These are phyloP conservation scores for Picea glauca DNA, from an alignment of 75 land plant species.

Conservation along the genomic window DNA sequence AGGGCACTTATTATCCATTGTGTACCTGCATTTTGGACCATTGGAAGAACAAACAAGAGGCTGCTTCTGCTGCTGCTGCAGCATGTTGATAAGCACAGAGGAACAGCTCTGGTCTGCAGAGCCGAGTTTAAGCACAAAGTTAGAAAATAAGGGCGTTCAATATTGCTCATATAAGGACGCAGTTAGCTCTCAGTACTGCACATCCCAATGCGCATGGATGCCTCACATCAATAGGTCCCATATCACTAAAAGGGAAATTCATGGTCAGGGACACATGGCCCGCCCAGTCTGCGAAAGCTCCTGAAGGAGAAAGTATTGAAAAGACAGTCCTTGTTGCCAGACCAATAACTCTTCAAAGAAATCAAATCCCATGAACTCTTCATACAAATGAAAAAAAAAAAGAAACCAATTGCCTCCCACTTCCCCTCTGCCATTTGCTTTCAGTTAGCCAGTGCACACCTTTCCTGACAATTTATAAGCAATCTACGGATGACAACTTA, in stretches of 20 bases:
- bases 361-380: too few species aligned
- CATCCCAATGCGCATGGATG: conserved; percentile 3
- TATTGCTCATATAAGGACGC: background rate
- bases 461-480: background rate
- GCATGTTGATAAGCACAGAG: background rate
- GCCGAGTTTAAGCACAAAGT: too few species aligned
- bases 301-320: conserved; percentile 1
- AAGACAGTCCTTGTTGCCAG: background rate
- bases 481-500: conserved; percentile 9
- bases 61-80: background rate
- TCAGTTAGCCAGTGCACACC: background rate
- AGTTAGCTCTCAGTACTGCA: background rate
- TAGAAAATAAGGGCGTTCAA: background rate
- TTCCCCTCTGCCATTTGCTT: background rate
- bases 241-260: background rate
- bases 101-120: background rate
- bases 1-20: background rate
- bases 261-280: conserved; percentile 4
- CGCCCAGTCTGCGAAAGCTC: background rate
- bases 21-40: background rate
- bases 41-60: background rate
- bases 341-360: background rate
- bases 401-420: too few species aligned
- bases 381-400: too few species aligned
- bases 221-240: background rate